Evolutionary conservation across 306 rosid genomes (phyloP).

Genomic region (Pueraria montana): DNA sequence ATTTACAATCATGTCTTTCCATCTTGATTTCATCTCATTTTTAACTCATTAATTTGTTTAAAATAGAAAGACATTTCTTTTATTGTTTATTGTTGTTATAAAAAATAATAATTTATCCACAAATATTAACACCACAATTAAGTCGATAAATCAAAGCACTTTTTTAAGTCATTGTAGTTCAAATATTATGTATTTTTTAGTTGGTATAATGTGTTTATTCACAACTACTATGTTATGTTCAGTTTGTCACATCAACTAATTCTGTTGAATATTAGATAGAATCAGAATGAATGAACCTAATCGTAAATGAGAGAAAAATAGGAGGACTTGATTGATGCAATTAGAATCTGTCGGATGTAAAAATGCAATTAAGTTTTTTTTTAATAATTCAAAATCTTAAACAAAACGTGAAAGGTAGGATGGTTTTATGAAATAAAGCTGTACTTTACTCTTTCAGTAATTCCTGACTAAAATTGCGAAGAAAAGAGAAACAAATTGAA

Average conservation of each 20-base stretch:
- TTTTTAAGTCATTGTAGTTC: background rate
- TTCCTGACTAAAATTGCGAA: conserved; percentile 39
- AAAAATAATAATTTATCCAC: no score
- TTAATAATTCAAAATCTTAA: conserved; percentile 23
- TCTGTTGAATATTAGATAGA: no score
- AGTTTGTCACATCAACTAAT: no score
- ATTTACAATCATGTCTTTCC: background rate
- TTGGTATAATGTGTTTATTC: no score
- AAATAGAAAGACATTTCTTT: background rate
- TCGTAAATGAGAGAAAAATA: background rate
- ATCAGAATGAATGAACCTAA: no score
- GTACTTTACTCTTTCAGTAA: conserved; percentile 33
- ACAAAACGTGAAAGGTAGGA: conserved; percentile 24
- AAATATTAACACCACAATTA: no score
- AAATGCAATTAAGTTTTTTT: background rate
- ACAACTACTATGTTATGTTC: no score
- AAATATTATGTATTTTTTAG: no score
- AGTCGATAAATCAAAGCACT: no score
- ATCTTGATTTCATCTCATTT: background rate
- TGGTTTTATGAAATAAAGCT: conserved; percentile 30
- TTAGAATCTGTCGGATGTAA: no score
- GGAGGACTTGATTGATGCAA: no score
- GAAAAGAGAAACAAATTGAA: conserved; percentile 41
- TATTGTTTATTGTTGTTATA: no score
- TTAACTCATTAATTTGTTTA: background rate